A percentile compares a stretch with the other conserved stretches of the same genome.
These are phyloP conservation scores for Rhexocercosporidium sp. DNA, from an alignment of 2,329 filamentous ascomycete species.

Conservation along the genomic window DNA sequence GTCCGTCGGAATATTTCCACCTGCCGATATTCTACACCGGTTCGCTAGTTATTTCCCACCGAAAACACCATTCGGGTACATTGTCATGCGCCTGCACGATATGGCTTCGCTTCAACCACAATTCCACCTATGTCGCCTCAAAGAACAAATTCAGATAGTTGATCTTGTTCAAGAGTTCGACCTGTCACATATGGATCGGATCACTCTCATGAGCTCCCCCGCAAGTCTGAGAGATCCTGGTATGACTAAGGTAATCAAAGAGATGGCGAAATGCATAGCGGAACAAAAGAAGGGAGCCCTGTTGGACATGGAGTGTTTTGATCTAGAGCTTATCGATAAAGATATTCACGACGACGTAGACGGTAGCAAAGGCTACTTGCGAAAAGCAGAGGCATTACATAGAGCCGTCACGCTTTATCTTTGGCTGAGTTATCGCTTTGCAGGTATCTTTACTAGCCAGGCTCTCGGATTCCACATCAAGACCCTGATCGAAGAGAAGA, in stretches of 20 bases:
- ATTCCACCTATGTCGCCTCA: conserved; percentile 73
- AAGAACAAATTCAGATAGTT: conserved; percentile 66
- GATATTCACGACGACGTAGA: conserved; percentile 44
- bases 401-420: conserved; percentile 83
- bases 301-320: conserved; percentile 71
- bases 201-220: conserved; percentile 77
- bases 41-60: conserved; percentile 85
- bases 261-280: conserved; percentile 73
- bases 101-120: conserved; percentile 62
- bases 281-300: conserved; percentile 76
- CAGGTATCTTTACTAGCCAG: conserved; percentile 78
- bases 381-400: conserved; percentile 77
- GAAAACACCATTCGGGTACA: conserved; percentile 80
- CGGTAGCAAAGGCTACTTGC: conserved; percentile 57
- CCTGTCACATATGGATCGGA: conserved; percentile 74
- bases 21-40: conserved; percentile 70
- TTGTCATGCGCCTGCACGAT: conserved; percentile 76
- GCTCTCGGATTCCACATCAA: conserved; percentile 81
- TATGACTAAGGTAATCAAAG: conserved; percentile 58
- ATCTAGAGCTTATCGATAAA: conserved; percentile 76
- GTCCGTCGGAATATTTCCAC: conserved; percentile 76
- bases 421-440: conserved; percentile 91
- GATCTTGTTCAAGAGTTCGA: conserved; percentile 76
- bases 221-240: conserved; percentile 57
- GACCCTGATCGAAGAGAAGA: conserved; percentile 74